Conservation (phyloP, 1,284 basidiomycete species). For the Apiotrichum sp. region DNA sequence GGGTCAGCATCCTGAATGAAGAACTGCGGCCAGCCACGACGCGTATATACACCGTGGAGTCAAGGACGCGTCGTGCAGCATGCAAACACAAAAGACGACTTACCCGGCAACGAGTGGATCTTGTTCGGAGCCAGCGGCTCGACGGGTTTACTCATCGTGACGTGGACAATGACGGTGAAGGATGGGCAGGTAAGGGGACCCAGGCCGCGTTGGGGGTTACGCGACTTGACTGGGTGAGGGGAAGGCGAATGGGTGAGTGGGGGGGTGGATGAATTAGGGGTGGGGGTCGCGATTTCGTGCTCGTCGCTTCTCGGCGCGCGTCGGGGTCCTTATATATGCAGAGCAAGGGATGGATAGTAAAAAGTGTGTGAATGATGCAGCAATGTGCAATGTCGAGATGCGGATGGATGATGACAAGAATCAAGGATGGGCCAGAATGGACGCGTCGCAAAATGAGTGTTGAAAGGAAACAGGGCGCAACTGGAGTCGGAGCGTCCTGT, state of each 20-base stretch:
- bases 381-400: too few relatives aligned
- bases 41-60: neutral
- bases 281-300: too few relatives aligned
- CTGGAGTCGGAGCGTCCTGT: too few relatives aligned
- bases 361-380: neutral
- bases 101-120: constrained; percentile 42
- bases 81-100: constrained; percentile 1
- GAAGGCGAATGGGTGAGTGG: neutral
- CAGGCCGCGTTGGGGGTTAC: neutral
- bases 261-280: constrained; percentile 5
- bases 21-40: neutral
- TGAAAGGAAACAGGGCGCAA: too few relatives aligned
- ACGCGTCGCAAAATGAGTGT: too few relatives aligned
- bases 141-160: constrained; percentile 21
- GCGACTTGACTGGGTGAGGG: neutral
- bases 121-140: constrained; percentile 32
- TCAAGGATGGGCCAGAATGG: too few relatives aligned
- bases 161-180: neutral
- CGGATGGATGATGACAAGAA: too few relatives aligned
- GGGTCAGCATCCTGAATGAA: neutral
- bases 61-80: too few relatives aligned
- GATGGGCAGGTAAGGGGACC: neutral
- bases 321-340: neutral
- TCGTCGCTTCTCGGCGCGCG: too few relatives aligned
- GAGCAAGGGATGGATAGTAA: neutral